Evolutionary conservation across 2,329 filamentous ascomycete species (phyloP), one percentile per base, ranked within the genome.

Genomic region (Zymoseptoria crescenta): DNA sequence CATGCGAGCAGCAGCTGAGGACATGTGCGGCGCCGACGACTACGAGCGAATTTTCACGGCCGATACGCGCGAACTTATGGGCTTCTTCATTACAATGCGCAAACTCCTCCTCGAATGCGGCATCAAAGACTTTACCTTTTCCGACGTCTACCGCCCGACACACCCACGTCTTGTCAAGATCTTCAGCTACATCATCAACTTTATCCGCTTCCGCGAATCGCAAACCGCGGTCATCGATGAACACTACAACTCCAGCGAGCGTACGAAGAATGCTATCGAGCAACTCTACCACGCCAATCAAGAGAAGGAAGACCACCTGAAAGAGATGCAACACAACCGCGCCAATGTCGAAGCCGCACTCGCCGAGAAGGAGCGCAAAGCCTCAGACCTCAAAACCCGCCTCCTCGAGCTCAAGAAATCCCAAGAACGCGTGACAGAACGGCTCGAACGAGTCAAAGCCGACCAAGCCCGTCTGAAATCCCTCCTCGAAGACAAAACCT

Each of bases 151-250:
- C 73, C 88, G 88, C 73, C 94, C 94, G 16, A 96, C 91, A 1
- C 89, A 95, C 71, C 88, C 90, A 59, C 88, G 94, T 51, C 82
- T 97, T 13, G 88, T 93, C 70, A 96, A 94, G 77, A 95, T 97
- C 70, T 94, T 99, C 73, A 96, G 90, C 65, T 96, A 96, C 75
- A 84, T 97, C 64, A 99, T 99, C 79, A 99, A 99, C 76, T 99
- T 99, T 75, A 92, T 97, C 66, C 87, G 94, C 56, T 99, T 97
- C 77, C 88, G 94, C 68, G 92, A 96, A 77, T 91, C 88, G 62
- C 93, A 97, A 74, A 95, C 91, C 1, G 79, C 80, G 48, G 85
- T 94, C 29, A 96, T 97, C 64, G 92, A 96, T 72, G 85, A 95
- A 73, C 89, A 97, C 75, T 94, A 94, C 78, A 94, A 96, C 79